Base-by-base conservation (phyloP, 345 rosid species). In the Populus ilicifolia region DNA sequence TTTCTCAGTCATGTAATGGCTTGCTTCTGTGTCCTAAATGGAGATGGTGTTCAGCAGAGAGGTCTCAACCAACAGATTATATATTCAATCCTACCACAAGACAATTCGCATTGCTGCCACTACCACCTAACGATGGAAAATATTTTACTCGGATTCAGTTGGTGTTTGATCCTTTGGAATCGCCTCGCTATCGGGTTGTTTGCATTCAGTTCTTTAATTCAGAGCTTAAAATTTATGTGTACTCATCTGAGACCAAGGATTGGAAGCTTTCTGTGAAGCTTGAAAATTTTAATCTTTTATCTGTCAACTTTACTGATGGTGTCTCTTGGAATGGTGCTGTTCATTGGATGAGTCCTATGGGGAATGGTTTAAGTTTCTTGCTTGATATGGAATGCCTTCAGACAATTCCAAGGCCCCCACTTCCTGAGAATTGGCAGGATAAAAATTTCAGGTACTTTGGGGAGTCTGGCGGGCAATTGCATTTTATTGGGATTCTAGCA, bases 71-170 rank as follows among this genome's bases (percentile, higher is more conserved):
- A 54, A 61, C 46, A n/a, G 69, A 25, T 36, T 77, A 75, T 46
- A 17, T 81, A n/a, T 81, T 54, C 48, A 81, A 81, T 81, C 84
- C 78, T 8, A 73, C 84, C 16, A 77, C 80, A 18, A 71, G 23
- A 50, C 73, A 81, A 67, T 64, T 56, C 36, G 67, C 27, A 38
- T 7, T 33, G 25, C 41, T 61, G 41, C 76, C 69, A 63, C 71
- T 21, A 70, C 71, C 20, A 25, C 13, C 35, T 36, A 50, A 1
- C 41, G 38, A 8, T 12, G 18, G 16, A 61, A 46, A 41, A 36
- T 18, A 0, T 69, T 18, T 8, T 12, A 27, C 23, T 73, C 35
- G 44, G 39, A 73, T 72, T 20, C 62, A 48, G 30, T 54, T 81
- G 43, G 80, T 74, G 25, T 77, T 68, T 77, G 80, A 77, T 73